Base-by-base conservation (phyloP, 1,139 yeast genomes). In the Saccharomyces hybrid region DNA sequence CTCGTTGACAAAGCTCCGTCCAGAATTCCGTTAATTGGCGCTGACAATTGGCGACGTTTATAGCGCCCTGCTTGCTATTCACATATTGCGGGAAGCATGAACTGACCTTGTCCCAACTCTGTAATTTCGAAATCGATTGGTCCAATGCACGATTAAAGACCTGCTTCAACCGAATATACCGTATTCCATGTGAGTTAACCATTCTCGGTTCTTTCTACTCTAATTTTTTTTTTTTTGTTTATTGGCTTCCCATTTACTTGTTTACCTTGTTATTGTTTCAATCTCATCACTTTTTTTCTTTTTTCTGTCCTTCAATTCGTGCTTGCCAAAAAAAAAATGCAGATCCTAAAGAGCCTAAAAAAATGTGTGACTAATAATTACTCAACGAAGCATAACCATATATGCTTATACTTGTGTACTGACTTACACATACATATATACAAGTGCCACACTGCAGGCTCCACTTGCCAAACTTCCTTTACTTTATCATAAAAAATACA, bases 1-100 rank as follows among this genome's bases (percentile, higher is more conserved):
- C 95, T 42, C 76, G 73, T 53, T 76, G 67, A 1, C 89, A 79
- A 29, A 80, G 78, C 11, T 73, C 70, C 47, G 75, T 75, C 88
- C 93, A 86, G 60, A 81, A 83, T 32, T 78, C 77, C 8, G 78
- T 70, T 19, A 88, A 78, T 64, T 86, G 93, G 5, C 73, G 69
- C 53, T 86, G 75, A 3, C 90, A 86, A 44, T 78, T 78, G 32
- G 78, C 77, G 16, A 88, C 70, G 1, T 81, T 75, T 34, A 71
- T 71, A 5, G 69, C 66, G 0, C 91, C 93, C 9, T 78, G 78
- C 19, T 71, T 72, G 3, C 79, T 71, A 13, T 70, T 61, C 0
- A 84, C 75, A 25, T 85, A 74, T 0, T 75, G 71, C 0, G 96
- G 95, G 67, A 82, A 89, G 65, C 96, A 87, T 29, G 81, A 72